Base-by-base conservation (phyloP, 345 rosid genomes). In the Fremontodendron californicum region DNA sequence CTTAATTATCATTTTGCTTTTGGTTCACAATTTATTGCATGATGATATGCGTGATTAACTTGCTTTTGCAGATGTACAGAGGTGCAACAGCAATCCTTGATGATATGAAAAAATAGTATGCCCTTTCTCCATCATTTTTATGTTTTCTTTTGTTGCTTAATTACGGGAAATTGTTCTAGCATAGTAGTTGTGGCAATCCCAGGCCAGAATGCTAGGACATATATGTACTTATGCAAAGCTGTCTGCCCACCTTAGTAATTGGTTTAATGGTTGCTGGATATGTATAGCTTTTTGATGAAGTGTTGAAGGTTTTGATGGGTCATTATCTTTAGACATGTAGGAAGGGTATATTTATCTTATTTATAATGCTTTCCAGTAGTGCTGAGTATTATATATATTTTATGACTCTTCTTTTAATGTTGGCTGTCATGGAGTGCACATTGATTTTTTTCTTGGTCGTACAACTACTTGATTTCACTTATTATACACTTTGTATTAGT, bases 81-180 rank as follows among this genome's bases (percentile, higher is more conserved):
- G 98, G 99, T 61, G 97, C 98, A 79, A 83, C 85, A 49, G 89
- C 98, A 61, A 81, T 96, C 83, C 87, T 91, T 45, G 97, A 92
- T 80, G 99, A 96, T 88, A 84, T 92, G 93, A 90, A 90, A 86
- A 88, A 84, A 74, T 83, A 81, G 96, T 90, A 88, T 88, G 93
- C 81, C 74, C 72, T 75, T 45, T 78, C 71, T 63, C 72, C 81
- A 6, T 10, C 33, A 48, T 49, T 60, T 58, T 49, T 55, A 12
- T 54, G 40, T 71, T 71, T 51, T 6, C 61, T 51, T 81, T 83
- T 48, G 40, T 40, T 76, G 29, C 63, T 46, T 55, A 33, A 21
- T 15, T 8, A 40, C 12, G 9, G 10, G 31, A 86, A 60, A 70
- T 71, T 77, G 18, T 73, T 57, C 63, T 74, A 3, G 18, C 21